Base-by-base conservation (phyloP, 805 yeast species). In the Pichia insulana region DNA sequence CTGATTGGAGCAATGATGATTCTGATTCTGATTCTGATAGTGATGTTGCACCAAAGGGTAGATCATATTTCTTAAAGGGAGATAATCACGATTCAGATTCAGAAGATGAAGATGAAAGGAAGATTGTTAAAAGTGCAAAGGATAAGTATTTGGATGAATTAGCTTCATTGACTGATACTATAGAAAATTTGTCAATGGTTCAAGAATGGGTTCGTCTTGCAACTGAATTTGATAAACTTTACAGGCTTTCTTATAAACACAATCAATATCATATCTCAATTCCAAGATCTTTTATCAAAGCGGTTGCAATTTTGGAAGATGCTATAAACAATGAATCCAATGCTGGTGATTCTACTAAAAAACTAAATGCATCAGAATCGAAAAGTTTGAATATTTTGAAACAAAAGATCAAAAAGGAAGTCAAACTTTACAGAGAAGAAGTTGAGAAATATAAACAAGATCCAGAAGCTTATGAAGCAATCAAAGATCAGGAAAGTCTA, bases 71-170 rank as follows among this genome's bases (percentile, higher is more conserved):
- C 59, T 65, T 76, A 53, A 75, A 75, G 59, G 59, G 70, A 63
- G 45, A 59, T n/a, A 56, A 47, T 25, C 57, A 65, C 27, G 76
- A 69, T 50, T 56, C 56, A 30, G 68, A 62, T 39, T 57, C 58
- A 10, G 67, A 61, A 27, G 50, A 66, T 41, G 85, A 77, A 44
- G 83, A 75, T 46, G 84, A 80, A 57, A 82, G 78, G 61, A 83
- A 81, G 52, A 87, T 88, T 34, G 96, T 90, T 53, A 89, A 86
- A 68, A 80, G 92, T 45, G 96, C 97, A 41, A 86, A 83, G 67
- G 97, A 89, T 51, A 92, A 90, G 69, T 72, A 88, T 47, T 62
- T 88, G 53, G 97, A 88, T 59, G 98, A 92, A 62, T 74, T 92
- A 67, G 80, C 76, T 53, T 70, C 70, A 20, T 64, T 75, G 28